phyloP scores from a whole-genome alignment of 78 protist genomes.

The Emiliania huxleyi region DNA sequence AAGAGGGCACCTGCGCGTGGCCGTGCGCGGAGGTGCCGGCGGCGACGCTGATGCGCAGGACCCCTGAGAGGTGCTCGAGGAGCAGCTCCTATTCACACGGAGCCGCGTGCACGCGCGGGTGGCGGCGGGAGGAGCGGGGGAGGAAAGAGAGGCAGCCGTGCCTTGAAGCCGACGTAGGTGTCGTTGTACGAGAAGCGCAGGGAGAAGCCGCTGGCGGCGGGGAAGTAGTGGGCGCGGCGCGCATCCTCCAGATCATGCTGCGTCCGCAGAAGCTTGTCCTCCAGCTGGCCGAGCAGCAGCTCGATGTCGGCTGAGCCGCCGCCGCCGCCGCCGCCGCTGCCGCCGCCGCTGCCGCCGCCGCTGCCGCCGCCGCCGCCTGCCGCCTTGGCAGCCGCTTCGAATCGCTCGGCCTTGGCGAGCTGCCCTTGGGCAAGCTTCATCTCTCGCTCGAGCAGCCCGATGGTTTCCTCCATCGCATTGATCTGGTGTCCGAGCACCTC shows the following conservation, averaged over 20 bases:
- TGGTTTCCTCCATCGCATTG: not conserved
- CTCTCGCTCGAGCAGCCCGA: not conserved
- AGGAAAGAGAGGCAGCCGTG: too few species aligned
- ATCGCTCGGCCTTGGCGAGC: not conserved
- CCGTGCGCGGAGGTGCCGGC: too few species aligned
- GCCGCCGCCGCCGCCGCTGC: not conserved
- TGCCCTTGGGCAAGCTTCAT: not conserved
- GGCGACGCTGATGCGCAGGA: too few species aligned
- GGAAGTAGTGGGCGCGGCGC: not conserved
- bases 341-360: not conserved
- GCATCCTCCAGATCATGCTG: not conserved
- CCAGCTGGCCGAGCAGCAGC: not conserved
- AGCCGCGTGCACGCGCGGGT: too few species aligned
- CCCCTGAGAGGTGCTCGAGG: not conserved
- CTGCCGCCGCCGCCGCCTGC: too few species aligned
- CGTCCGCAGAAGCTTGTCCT: not conserved
- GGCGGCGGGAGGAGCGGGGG: too few species aligned
- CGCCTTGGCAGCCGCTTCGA: not conserved
- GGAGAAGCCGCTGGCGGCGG: not conserved
- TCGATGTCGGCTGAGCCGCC: too few species aligned
- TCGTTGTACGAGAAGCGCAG: not conserved
- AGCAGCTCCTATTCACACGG: too few species aligned
- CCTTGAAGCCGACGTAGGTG: not conserved
- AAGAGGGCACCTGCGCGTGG: too few species aligned
- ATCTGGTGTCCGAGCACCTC: not conserved